Evolutionary conservation across 1,284 basidiomycete genomes (phyloP), one percentile per base, ranked within the genome.

Genomic region (Melampsora americana): DNA sequence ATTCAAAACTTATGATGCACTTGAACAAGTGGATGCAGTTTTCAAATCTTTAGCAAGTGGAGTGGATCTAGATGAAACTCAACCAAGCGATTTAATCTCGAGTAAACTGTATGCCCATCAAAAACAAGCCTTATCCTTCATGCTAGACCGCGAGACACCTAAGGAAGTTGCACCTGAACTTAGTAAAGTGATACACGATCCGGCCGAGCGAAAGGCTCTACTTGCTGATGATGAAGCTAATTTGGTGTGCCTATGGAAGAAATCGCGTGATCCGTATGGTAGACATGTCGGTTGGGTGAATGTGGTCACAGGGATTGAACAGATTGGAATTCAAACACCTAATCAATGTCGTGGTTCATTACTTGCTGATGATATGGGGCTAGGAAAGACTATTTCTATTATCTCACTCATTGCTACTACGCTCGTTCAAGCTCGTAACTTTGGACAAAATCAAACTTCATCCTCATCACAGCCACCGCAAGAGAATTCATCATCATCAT

Each of bases 91-190:
- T n/a, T 89, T 93, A 80, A 89, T 99, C 78, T 89, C 89, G 46
- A 96, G 96, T n/a, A 86, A 84, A 61, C 86, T 99, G 9, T 98
- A 98, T 83, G 92, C 94, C 20, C 96, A 99, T 85, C 96, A 99
- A 85, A 95, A 95, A 85, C 95, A 96, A 83, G 96, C 95, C 28
- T 86, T 99, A 28, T 93, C 95, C 0, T 99, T 99, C 84, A 85
- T 99, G 66, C 86, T 98, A n/a, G 92, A 95, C 80, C 88, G 95
- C 53, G 96, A 99, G 83, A 78, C 62, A 26, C 35, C 35, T 0
- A 73, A 73, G 46, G 76, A 65, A 78, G 78, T 67, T 78, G 80
- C 14, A 59, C 66, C 5, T 26, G 56, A 61, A 50, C 59, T 44
- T 50, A 14, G n/a, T 5, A 72, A 65, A 39, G 32, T 61, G 0